phyloP scores from a whole-genome alignment of 1,284 basidiomycete species.

The Malassezia equina region DNA sequence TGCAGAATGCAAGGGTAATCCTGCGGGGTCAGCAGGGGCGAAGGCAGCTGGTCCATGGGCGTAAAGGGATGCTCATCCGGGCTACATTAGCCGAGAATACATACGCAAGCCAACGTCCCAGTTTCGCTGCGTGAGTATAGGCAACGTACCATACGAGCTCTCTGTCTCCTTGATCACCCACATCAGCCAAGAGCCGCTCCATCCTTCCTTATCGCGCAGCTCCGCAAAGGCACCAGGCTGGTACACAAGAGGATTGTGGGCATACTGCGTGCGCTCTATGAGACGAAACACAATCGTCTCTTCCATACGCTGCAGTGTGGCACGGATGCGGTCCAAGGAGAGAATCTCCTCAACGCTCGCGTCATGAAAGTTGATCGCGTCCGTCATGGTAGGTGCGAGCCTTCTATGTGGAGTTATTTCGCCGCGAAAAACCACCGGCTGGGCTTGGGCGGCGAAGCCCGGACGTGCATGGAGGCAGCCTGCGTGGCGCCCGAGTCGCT shows the following conservation, averaged over 20 bases:
- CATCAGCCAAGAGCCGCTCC: constrained; percentile 79
- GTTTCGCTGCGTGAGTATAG: constrained; percentile 16
- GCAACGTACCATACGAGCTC: constrained; percentile 67
- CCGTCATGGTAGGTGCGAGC: neutral
- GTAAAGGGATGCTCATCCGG: constrained; percentile 98
- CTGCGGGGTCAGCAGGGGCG: constrained; percentile 68
- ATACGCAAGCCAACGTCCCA: constrained; percentile 23
- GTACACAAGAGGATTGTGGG: constrained; percentile 86
- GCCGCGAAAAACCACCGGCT: constrained; percentile 13
- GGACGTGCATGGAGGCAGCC: too few species aligned
- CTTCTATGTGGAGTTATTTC: constrained; percentile 9
- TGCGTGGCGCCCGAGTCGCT: neutral
- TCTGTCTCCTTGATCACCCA: constrained; percentile 97
- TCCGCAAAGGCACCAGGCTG: constrained; percentile 62
- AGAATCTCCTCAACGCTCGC: constrained; percentile 52
- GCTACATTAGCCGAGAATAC: constrained; percentile 6
- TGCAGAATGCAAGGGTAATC: constrained; percentile 67
- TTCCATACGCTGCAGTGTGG: constrained; percentile 76
- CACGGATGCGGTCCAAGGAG: constrained; percentile 72
- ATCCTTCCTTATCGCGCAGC: constrained; percentile 59
- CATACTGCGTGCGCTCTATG: constrained; percentile 94
- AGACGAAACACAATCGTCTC: constrained; percentile 91
- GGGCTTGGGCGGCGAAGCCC: constrained; percentile 4
- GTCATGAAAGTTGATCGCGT: constrained; percentile 34
- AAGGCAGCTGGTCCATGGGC: constrained; percentile 59